Percentiles rank a stretch among this genome's conserved stretches.
phyloP scores from a whole-genome alignment of 2,329 filamentous ascomycete species.

The Colletotrichum sp. region DNA sequence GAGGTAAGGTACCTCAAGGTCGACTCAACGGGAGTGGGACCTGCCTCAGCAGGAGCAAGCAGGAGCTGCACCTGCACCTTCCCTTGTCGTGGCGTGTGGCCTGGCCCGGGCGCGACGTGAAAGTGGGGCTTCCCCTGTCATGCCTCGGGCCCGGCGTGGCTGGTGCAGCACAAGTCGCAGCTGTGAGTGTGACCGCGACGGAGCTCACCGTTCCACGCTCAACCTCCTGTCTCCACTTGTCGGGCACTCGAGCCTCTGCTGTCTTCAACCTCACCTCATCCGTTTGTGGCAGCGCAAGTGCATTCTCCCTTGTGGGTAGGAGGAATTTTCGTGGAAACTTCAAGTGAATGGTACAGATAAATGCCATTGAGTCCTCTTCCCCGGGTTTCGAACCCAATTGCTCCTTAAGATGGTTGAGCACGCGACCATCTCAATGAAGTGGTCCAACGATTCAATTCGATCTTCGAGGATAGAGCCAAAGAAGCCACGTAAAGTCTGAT shows the following conservation, averaged over 20 bases:
- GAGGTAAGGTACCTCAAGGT: neutral
- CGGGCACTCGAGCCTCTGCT: neutral
- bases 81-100: slow-evolving; percentile 8
- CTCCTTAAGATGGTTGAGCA: neutral
- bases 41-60: neutral
- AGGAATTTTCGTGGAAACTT: neutral
- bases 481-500: neutral
- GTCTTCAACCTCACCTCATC: neutral
- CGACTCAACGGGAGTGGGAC: neutral
- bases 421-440: neutral
- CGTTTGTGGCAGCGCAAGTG: neutral
- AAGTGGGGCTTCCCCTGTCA: neutral
- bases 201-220: neutral
- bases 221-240: slow-evolving; percentile 6
- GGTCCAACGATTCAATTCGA: neutral
- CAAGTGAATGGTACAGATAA: neutral
- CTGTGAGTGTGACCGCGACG: neutral
- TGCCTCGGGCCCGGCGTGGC: slow-evolving; percentile 4
- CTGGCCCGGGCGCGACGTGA: slow-evolving; percentile 1
- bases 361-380: neutral
- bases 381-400: neutral
- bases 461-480: neutral
- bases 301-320: neutral
- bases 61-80: slow-evolving; percentile 4
- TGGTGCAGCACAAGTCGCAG: neutral